Base-by-base conservation (phyloP, 805 yeast genomes). In the Yarrowia hollandica region DNA sequence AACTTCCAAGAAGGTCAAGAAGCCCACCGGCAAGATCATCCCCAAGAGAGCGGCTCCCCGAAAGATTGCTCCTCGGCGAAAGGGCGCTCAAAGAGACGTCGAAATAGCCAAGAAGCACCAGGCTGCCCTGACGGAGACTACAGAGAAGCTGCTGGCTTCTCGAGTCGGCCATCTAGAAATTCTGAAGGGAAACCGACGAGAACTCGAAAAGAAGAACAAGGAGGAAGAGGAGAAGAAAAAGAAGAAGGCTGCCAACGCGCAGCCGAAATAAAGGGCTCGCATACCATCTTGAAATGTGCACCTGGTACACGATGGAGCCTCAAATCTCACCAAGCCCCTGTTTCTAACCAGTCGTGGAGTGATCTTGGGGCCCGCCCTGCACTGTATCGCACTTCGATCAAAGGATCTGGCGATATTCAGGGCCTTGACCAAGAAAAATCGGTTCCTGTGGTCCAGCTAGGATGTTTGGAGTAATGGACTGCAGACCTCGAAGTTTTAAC, bases 131-230 rank as follows among this genome's bases (percentile, higher is more conserved):
- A 77, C 73, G 50, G 68, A 82, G 3, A 77, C 81, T 38, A 92
- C 98, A 3, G 99, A 92, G 73, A 90, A 83, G 74, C 77, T 90
- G 60, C 82, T 92, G 65, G 85, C 97, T 1, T 79, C 95, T 60
- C 81, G 92, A 70, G 97, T 92, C 7, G 99, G 99, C 22, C 98
- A 92, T 72, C 78, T 92, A 67, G 99, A 92, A 74, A 71, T 92
- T 35, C 75, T 92, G 64, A 90, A 88, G 72, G 99, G 99, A 14
- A 84, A 94, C 7, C 83, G 97, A 76, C 82, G 95, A 74, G 82
- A 87, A 66, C 61, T 88, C 15, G 96, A 89, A 69, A 87, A 81
- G 69, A 75, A 71, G 15, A 81, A 76, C 63, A 82, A 81, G 70
- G 68, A 67, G 46, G 74, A 78, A 67, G 68, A 71, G 59, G 55